Evolutionary conservation across 371 early-diverging fungal species (phyloP), one percentile per base, ranked within the genome.

Genomic region (Rhizomucor pusillus): DNA sequence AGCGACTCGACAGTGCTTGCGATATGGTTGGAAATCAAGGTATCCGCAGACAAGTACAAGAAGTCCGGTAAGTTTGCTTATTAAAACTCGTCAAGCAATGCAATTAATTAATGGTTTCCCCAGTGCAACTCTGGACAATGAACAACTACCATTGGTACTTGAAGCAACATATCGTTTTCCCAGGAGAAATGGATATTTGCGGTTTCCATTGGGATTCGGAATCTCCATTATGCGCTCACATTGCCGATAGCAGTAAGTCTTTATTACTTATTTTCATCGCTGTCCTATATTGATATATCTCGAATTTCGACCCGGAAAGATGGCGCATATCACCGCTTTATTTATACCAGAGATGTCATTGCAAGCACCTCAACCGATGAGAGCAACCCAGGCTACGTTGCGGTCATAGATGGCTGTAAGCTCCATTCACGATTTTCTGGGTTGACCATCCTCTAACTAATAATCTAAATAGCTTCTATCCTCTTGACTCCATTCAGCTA

Each of bases 81-180:
- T 29, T 5, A 5, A 29, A 5, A n/a, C 16, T 41, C 41, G 4
- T 41, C 14, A 37, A 37, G 9, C 14, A 5, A 5, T 41, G 18
- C 7, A 7, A 33, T 24, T 45, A 24, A 5, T 3, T 18, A n/a
- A 19, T 33, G 16, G 4, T 12, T 55, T 14, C 39, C 11, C 4
- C 46, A 60, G 85, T 98, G 23, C 93, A 97, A 68, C 73, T 98
- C 39, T 98, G 97, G 97, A 79, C 90, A 0, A 86, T 82, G 58
- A 86, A 82, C 62, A 98, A 98, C 75, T 97, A 97, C 69, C 84
- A 97, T 66, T 98, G 94, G 92, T 97, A 96, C 56, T 63, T 97
- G 70, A 93, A 94, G 63, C 94, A 95, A 65, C 91, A 92, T 43
- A 62, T 78, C 45, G 52, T 65, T 13, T 52, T 67, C 46, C 54